Percentiles rank a stretch among this genome's conserved stretches.
phyloP scores from a whole-genome alignment of 75 land plant species.

The Chamaecyparis obtusa region DNA sequence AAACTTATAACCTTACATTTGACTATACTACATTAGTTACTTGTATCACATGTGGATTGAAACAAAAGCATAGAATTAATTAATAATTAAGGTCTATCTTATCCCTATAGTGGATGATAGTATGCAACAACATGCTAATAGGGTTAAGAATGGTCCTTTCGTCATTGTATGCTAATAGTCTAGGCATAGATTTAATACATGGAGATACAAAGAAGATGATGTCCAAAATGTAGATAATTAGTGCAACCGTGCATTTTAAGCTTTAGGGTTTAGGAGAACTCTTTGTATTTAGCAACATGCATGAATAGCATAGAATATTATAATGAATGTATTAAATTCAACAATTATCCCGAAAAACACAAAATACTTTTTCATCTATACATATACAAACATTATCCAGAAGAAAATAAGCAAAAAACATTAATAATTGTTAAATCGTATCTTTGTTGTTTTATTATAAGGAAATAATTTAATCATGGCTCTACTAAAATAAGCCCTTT shows the following conservation, averaged over 20 bases:
- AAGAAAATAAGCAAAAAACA: neutral
- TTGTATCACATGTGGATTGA: too few relatives aligned
- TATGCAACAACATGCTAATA: too few relatives aligned
- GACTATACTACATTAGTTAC: too few relatives aligned
- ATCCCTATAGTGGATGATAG: too few relatives aligned
- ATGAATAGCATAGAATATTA: too few relatives aligned
- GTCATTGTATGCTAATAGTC: neutral
- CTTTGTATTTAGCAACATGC: neutral
- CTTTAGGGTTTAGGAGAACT: neutral
- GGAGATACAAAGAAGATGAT: neutral
- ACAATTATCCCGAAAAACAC: neutral
- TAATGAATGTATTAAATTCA: neutral
- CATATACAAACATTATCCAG: neutral
- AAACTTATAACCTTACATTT: too few relatives aligned
- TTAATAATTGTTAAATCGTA: too few relatives aligned
- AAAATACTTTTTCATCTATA: too few relatives aligned
- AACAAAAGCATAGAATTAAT: too few relatives aligned
- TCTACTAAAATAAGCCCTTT: neutral
- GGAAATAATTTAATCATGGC: too few relatives aligned
- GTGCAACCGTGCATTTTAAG: neutral
- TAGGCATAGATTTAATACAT: neutral
- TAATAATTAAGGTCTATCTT: too few relatives aligned
- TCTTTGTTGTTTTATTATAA: neutral
- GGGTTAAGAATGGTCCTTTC: neutral
- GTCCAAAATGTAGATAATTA: neutral